Conservation (phyloP, 768 basidiomycete genomes). For the Coprinopsis strossmayeri region DNA sequence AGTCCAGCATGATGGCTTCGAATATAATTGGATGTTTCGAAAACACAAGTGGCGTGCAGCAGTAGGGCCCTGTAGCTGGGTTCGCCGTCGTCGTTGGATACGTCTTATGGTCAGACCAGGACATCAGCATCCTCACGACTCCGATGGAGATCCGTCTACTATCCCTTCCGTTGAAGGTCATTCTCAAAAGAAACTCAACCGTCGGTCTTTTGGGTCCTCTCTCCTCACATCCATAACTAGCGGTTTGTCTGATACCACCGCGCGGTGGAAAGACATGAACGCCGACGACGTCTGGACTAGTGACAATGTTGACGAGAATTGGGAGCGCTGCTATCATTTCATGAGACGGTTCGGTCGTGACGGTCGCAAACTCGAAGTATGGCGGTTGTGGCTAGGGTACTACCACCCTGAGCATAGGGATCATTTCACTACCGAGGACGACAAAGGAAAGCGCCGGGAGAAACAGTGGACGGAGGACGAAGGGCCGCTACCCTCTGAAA, state of each 20-base stretch:
- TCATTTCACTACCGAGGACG: constrained; percentile 14
- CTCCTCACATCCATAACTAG: constrained; percentile 21
- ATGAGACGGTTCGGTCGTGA: constrained; percentile 54
- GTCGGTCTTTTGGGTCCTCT: constrained; percentile 25
- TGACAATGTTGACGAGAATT: constrained; percentile 44
- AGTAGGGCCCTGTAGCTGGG: constrained; percentile 60
- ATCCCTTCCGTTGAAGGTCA: constrained; percentile 4
- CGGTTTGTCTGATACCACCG: constrained; percentile 14
- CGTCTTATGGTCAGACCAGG: constrained; percentile 75
- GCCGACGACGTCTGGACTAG: constrained; percentile 49
- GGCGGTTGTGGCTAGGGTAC: constrained; percentile 63
- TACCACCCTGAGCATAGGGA: constrained; percentile 22
- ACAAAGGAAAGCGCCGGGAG: constrained; percentile 28
- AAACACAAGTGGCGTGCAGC: constrained; percentile 57
- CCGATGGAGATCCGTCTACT: constrained; percentile 10
- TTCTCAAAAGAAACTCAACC: constrained; percentile 9
- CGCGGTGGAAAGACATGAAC: constrained; percentile 19
- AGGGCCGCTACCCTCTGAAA: constrained; percentile 23
- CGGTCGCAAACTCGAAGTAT: constrained; percentile 70
- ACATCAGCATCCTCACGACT: constrained; percentile 14
- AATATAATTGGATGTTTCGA: constrained; percentile 80
- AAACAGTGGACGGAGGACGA: constrained; percentile 46
- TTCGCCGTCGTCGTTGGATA: constrained; percentile 76
- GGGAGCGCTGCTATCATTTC: constrained; percentile 47
- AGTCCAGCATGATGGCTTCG: constrained; percentile 79